Base-by-base conservation (phyloP, 139 green algal genomes). In the Chlamydomonas schloesseri region DNA sequence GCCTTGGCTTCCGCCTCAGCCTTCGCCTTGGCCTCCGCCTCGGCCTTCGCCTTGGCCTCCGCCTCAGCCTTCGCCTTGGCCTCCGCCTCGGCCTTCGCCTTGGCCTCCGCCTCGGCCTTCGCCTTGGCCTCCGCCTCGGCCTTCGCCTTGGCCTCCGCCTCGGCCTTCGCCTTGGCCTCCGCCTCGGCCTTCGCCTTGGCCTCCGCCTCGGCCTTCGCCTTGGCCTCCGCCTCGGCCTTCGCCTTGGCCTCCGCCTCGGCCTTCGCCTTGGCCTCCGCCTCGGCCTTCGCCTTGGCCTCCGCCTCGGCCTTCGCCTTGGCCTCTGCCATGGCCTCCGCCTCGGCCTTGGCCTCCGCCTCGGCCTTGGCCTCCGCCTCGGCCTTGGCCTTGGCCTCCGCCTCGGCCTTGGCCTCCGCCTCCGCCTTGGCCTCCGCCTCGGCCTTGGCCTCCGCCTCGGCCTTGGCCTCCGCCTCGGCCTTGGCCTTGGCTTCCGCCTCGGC, bases 321-420 rank as follows among this genome's bases (percentile, higher is more conserved):
- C 60, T 72, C 69, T 6, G 64, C 64, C 64, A 21, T 21, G 0
- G 36, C 47, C 76, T 83, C 26, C 18, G 76, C 76, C 34, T 72
- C 29, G 26, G 67, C 33, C 33, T 73, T 33, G 4, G 74, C 26
- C 29, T 83, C 28, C 0, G 75, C n/a, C 75, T 82, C 28, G 14
- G 57, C 58, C 57, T 50, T 6, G 0, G 74, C 57, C 53, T 82
- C 57, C 33, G 42, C n/a, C 64, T 71, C 57, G 34, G 76, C 57
- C 57, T 83, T 69, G 2, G 37, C 21, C 76, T 73, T 33, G 1
- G 75, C 23, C 73, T 81, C 73, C n/a, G 50, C 53, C 57, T 60
- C 57, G 14, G 21, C 76, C 53, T 73, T n/a, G 2, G 68, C 33
- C 2, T 71, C n/a, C 29, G 14, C 64, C n/a, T 14, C 33, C 68